phyloP scores from a whole-genome alignment of 192 early-diverging fungal genomes.

The Thoreauomyces humboldtii region DNA sequence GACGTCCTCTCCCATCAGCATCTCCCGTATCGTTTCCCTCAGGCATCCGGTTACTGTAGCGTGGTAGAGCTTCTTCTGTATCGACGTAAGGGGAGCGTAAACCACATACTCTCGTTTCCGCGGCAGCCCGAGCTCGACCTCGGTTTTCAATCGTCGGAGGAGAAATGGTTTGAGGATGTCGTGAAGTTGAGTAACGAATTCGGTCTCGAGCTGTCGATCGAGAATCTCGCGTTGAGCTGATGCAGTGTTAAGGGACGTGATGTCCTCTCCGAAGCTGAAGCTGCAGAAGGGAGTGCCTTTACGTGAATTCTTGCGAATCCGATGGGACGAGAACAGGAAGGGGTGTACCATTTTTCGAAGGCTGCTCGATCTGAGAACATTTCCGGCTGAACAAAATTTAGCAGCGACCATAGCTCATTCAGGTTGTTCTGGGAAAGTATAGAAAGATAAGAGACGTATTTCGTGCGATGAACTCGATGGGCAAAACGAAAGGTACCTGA shows the following conservation, averaged over 20 bases:
- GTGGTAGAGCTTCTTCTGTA: constrained; percentile 46
- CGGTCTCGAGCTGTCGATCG: constrained; percentile 33
- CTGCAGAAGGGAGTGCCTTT: constrained; percentile 17
- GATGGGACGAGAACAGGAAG: too few relatives aligned
- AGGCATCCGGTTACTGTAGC: constrained; percentile 21
- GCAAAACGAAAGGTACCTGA: too few relatives aligned
- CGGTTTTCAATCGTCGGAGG: constrained; percentile 1
- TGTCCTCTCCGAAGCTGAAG: constrained; percentile 70
- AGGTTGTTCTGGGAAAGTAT: constrained; percentile 83
- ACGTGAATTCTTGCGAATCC: background rate
- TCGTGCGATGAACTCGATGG: too few relatives aligned
- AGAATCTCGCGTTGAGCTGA: constrained; percentile 67
- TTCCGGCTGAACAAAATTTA: constrained; percentile 94
- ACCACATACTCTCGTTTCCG: constrained; percentile 89
- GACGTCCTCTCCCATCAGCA: background rate
- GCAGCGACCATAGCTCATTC: constrained; percentile 89
- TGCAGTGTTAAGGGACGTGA: constrained; percentile 38
- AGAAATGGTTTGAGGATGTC: constrained; percentile 68
- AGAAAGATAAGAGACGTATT: too few relatives aligned
- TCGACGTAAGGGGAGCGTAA: constrained; percentile 46
- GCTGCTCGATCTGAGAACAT: constrained; percentile 78
- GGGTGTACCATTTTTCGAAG: background rate
- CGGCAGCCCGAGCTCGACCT: constrained; percentile 81
- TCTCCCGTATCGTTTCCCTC: constrained; percentile 7
- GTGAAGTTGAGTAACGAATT: constrained; percentile 74